Conservation (phyloP, 2,329 filamentous ascomycete genomes). For the Ceratocystis destructans region DNA sequence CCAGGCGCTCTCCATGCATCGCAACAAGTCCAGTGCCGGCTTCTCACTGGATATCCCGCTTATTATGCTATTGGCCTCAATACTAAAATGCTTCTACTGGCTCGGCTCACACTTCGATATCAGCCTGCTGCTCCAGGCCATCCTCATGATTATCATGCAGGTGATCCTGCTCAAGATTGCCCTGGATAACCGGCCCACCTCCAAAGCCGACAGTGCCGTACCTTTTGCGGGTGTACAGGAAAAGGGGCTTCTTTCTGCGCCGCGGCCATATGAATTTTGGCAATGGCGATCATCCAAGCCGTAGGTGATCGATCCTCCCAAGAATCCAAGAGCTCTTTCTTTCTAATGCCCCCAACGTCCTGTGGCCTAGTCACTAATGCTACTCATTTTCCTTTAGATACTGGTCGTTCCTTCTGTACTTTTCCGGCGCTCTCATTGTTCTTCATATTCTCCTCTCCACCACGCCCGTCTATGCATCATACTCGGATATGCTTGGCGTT, state of each 20-base stretch:
- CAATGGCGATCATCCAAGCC: conserved; percentile 62
- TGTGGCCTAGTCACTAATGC: background rate
- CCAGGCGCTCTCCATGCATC: conserved; percentile 52
- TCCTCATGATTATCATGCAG: conserved; percentile 53
- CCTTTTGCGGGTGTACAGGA: conserved; percentile 42
- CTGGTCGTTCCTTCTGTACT: conserved; percentile 63
- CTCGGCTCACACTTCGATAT: conserved; percentile 51
- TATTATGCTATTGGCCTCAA: conserved; percentile 57
- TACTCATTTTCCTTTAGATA: conserved; percentile 38
- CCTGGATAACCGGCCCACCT: conserved; percentile 50
- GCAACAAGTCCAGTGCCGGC: conserved; percentile 48
- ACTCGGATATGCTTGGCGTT: conserved; percentile 56
- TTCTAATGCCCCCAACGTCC: background rate
- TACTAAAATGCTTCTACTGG: conserved; percentile 57
- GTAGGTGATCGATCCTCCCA: conserved; percentile 29
- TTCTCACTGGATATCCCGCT: conserved; percentile 59
- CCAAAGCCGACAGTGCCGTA: conserved; percentile 42
- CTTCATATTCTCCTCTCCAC: conserved; percentile 55
- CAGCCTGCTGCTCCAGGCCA: conserved; percentile 49
- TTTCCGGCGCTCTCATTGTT: conserved; percentile 45
- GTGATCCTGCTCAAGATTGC: conserved; percentile 51
- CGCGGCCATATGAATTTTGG: conserved; percentile 66
- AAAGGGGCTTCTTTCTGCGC: conserved; percentile 26
- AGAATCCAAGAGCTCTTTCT: background rate
- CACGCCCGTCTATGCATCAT: conserved; percentile 44